A percentile compares a stretch with the other conserved stretches of the same genome.
These are phyloP conservation scores for Sarocladium kiliense DNA, from an alignment of 2,329 filamentous ascomycete genomes.

Conservation along the genomic window DNA sequence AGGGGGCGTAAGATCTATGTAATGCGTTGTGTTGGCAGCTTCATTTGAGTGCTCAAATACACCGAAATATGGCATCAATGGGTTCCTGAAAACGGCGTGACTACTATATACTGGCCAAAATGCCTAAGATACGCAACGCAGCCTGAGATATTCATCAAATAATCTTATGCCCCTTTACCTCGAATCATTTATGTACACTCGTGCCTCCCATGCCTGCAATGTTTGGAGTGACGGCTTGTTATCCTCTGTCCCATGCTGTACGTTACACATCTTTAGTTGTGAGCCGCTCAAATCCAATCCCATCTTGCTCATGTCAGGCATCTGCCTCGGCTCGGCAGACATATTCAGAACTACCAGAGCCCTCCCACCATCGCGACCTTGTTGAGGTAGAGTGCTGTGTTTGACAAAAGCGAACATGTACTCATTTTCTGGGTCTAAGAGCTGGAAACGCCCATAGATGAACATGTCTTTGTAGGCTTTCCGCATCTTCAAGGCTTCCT, in stretches of 20 bases:
- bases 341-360: constrained; percentile 43
- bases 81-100: no score
- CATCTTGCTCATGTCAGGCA: neutral
- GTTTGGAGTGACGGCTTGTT: neutral
- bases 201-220: constrained; percentile 4
- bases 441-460: constrained; percentile 54
- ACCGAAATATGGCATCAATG: no score
- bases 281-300: neutral
- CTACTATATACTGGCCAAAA: no score
- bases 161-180: no score
- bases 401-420: constrained; percentile 53
- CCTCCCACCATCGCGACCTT: constrained; percentile 13
- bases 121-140: no score
- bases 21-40: no score
- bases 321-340: constrained; percentile 22
- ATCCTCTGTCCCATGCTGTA: neutral
- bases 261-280: neutral
- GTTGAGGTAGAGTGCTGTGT: constrained; percentile 17
- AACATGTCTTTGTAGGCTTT: constrained; percentile 54
- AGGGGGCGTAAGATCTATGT: no score
- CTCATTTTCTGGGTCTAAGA: constrained; percentile 45
- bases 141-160: no score
- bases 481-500: constrained; percentile 43
- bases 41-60: no score
- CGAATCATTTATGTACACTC: neutral